Conservation (phyloP, 768 basidiomycete species). For the Coprinellus aureogranulatus region DNA sequence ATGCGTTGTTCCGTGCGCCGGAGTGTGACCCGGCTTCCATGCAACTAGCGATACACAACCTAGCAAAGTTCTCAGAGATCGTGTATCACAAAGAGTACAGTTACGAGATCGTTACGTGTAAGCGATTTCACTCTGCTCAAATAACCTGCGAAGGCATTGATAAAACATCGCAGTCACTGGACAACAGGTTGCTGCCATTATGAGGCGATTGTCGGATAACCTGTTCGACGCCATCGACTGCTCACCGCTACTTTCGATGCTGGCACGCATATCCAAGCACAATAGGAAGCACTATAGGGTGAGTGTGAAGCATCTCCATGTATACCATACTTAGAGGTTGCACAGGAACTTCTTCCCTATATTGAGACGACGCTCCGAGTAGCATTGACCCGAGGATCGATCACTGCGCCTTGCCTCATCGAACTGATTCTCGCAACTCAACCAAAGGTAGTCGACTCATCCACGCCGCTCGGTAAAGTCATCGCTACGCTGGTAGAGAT, state of each 20-base stretch:
- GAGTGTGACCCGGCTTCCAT: conserved; percentile 52
- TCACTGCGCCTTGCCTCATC: conserved; percentile 42
- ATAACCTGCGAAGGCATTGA: not conserved
- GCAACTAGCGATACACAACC: conserved; percentile 55
- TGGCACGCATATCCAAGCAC: conserved; percentile 52
- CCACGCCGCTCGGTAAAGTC: conserved; percentile 30
- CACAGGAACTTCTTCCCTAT: conserved; percentile 57
- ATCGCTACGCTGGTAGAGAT: conserved; percentile 48
- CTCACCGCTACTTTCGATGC: conserved; percentile 52
- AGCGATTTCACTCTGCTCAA: conserved; percentile 21
- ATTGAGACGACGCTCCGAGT: conserved; percentile 62
- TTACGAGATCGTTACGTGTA: conserved; percentile 55
- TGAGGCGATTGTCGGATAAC: conserved; percentile 59
- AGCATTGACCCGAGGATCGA: conserved; percentile 46
- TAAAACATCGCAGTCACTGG: conserved; percentile 48
- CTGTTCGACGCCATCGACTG: conserved; percentile 49
- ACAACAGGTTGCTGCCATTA: conserved; percentile 48
- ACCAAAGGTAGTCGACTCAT: conserved; percentile 8
- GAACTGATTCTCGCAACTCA: conserved; percentile 48
- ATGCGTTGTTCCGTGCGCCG: conserved; percentile 45
- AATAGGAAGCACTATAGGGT: conserved; percentile 61
- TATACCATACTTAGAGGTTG: not conserved
- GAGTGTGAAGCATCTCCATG: conserved; percentile 14
- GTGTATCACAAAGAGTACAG: conserved; percentile 56
- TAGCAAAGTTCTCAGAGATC: conserved; percentile 54